Conservation (phyloP, 176 grass and related monocot species). For the Pharus latifolius region DNA sequence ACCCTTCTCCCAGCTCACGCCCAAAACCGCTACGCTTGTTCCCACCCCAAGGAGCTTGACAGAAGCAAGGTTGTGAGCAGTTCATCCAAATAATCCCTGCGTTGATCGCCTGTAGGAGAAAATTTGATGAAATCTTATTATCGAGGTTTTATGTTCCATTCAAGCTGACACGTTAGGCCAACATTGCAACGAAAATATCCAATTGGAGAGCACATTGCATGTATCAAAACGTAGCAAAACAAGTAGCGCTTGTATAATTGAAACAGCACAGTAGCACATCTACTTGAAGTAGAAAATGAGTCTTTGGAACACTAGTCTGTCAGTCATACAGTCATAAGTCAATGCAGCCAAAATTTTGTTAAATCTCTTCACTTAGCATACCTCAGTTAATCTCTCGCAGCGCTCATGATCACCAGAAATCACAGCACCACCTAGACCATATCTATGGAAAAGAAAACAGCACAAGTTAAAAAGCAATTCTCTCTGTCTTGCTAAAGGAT, state of each 20-base stretch:
- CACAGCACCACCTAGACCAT: constrained; percentile 82
- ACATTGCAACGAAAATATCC: background rate
- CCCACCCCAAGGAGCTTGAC: constrained; percentile 93
- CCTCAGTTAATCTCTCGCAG: constrained; percentile 83
- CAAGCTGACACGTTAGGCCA: background rate
- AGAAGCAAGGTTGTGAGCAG: constrained; percentile 98
- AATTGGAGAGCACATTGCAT: background rate
- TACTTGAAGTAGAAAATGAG: background rate
- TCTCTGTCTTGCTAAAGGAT: background rate
- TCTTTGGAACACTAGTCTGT: background rate
- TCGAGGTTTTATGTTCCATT: background rate
- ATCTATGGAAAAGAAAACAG: constrained; percentile 28
- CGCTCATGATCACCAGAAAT: constrained; percentile 66
- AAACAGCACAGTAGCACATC: background rate
- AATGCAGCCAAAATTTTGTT: background rate
- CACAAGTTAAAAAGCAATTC: background rate
- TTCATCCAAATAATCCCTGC: constrained; percentile 81
- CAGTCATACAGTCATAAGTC: background rate
- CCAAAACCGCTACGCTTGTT: constrained; percentile 96
- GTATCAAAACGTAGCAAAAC: background rate
- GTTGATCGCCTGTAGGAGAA: constrained; percentile 39
- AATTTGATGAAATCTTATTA: too few species aligned
- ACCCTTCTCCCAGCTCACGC: constrained; percentile 94
- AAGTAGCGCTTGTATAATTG: too few species aligned
- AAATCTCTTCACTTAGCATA: constrained; percentile 26